Conservation (phyloP, 768 basidiomycete species). For the Psilocybe tampanensis region DNA sequence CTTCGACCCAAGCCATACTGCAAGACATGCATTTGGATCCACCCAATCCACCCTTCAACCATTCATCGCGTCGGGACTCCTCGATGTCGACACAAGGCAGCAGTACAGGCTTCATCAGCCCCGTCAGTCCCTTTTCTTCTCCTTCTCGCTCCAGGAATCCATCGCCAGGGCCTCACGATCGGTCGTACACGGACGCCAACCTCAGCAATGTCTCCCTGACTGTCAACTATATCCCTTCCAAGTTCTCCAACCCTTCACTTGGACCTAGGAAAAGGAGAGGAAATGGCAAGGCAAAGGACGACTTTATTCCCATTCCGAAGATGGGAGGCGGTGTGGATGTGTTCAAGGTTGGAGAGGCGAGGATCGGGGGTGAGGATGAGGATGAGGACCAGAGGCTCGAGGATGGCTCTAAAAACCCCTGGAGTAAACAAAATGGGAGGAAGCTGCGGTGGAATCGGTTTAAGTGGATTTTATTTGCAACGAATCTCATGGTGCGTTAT, state of each 20-base stretch:
- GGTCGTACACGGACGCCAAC: background rate
- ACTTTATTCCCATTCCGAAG: background rate
- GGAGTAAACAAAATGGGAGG: background rate
- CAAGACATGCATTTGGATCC: slow-evolving; percentile 19
- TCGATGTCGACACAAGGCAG: background rate
- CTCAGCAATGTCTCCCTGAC: background rate
- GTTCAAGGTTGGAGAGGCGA: background rate
- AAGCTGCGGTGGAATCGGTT: slow-evolving; percentile 75
- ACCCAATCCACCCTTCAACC: slow-evolving; percentile 31
- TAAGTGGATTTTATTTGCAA: slow-evolving; percentile 77
- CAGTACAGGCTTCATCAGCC: background rate
- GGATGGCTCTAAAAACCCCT: slow-evolving; percentile 32
- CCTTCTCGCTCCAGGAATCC: background rate
- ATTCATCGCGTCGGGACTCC: slow-evolving; percentile 7
- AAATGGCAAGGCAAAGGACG: background rate
- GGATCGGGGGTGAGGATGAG: background rate
- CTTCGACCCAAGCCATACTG: background rate
- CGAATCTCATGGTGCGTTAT: slow-evolving; percentile 51
- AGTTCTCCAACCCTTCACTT: background rate
- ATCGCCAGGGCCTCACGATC: background rate
- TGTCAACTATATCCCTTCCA: background rate
- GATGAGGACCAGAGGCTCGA: background rate
- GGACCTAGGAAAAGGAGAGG: background rate
- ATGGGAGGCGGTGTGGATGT: background rate
- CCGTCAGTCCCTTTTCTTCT: background rate